Conservation (phyloP, 805 yeast species). For the Komagataella phaffii region DNA sequence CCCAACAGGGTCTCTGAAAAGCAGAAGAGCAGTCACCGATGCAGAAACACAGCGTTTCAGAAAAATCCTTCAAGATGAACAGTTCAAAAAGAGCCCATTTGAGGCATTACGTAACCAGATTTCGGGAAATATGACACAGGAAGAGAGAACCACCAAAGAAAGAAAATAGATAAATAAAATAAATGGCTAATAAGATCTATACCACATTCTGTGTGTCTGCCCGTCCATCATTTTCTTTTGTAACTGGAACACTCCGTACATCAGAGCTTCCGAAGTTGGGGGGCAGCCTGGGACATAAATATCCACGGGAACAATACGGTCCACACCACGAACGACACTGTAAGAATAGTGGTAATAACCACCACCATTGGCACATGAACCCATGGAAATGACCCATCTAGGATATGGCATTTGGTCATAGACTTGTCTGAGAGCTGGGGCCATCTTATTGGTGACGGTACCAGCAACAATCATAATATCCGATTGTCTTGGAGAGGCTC, state of each 20-base stretch:
- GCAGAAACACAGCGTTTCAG: constrained; percentile 49
- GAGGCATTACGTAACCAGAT: constrained; percentile 19
- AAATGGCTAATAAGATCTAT: constrained; percentile 35
- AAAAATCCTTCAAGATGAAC: constrained; percentile 36
- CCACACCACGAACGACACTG: constrained; percentile 84
- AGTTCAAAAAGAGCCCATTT: constrained; percentile 50
- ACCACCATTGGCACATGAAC: constrained; percentile 90
- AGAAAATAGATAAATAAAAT: constrained; percentile 1
- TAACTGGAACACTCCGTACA: constrained; percentile 82
- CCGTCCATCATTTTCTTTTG: constrained; percentile 84
- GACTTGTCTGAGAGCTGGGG: constrained; percentile 85
- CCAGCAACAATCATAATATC: constrained; percentile 92
- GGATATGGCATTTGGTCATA: constrained; percentile 94
- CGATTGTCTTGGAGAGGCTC: constrained; percentile 88
- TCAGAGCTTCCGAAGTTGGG: constrained; percentile 80
- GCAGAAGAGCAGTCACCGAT: constrained; percentile 38
- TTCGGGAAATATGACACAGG: not conserved
- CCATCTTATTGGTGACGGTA: constrained; percentile 85
- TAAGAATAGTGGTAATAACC: constrained; percentile 87
- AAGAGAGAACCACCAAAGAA: not conserved
- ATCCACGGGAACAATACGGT: constrained; percentile 79
- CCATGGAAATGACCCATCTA: constrained; percentile 91
- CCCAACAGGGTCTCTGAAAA: constrained; percentile 19
- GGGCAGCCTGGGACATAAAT: constrained; percentile 91
- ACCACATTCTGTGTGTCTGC: constrained; percentile 77